Conservation (phyloP, 2,329 filamentous ascomycete species). For the Cladorrhinum sp. region DNA sequence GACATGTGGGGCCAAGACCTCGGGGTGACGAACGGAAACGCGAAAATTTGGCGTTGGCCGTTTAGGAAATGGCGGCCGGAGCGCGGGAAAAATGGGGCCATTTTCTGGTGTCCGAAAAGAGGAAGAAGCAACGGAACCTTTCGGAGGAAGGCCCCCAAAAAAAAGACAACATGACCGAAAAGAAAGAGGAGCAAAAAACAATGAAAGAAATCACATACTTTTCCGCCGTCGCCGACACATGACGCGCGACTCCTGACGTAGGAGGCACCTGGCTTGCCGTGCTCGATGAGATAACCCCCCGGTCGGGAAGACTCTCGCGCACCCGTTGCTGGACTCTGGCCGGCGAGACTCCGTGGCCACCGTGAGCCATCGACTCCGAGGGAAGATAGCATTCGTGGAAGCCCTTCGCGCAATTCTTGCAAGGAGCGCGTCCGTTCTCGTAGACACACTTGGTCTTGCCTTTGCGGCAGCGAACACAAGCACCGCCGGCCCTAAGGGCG, state of each 20-base stretch:
- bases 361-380: conserved; percentile 58
- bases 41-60: conserved; percentile 21
- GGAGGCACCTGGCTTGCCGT: conserved; percentile 43
- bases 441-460: conserved; percentile 64
- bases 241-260: conserved; percentile 46
- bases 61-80: conserved; percentile 29
- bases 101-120: conserved; percentile 17
- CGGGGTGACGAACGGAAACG: background rate
- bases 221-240: conserved; percentile 46
- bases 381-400: conserved; percentile 63
- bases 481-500: conserved; percentile 58
- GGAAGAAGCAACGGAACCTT: conserved; percentile 17
- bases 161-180: conserved; percentile 9
- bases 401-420: conserved; percentile 62
- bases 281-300: conserved; percentile 42
- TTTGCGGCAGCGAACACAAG: conserved; percentile 61
- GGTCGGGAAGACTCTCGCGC: conserved; percentile 54
- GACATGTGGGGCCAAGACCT: background rate
- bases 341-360: conserved; percentile 55
- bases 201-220: conserved; percentile 47
- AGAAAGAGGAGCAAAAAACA: conserved; percentile 8
- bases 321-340: conserved; percentile 50
- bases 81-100: conserved; percentile 28
- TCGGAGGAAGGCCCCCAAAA: conserved; percentile 4
- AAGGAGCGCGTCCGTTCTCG: conserved; percentile 60